phyloP scores from a whole-genome alignment of 2,329 filamentous ascomycete genomes.

The Pseudogymnoascus sp. region DNA sequence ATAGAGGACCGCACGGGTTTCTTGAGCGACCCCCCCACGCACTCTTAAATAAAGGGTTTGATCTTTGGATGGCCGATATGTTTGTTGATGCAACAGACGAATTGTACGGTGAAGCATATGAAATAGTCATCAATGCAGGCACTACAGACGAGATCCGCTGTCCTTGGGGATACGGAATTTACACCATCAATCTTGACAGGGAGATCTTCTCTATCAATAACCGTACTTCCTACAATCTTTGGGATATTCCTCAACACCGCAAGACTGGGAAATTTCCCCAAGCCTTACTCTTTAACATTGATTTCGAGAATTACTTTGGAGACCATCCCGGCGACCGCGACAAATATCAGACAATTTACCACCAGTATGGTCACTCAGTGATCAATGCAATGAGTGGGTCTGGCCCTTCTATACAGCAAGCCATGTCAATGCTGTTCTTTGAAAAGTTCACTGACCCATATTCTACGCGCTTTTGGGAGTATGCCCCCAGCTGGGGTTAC shows the following conservation, averaged over 20 bases:
- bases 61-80: not conserved
- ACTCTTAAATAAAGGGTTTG: not conserved
- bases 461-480: not conserved
- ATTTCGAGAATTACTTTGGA: not conserved
- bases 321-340: not conserved
- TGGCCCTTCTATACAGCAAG: not conserved
- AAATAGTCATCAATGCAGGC: not conserved
- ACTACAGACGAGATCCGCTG: not conserved
- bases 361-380: not conserved
- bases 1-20: not conserved
- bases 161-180: not conserved
- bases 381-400: not conserved
- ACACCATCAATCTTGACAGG: not conserved
- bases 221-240: not conserved
- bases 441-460: not conserved
- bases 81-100: not conserved
- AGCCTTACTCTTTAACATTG: not conserved
- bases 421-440: not conserved
- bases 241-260: not conserved
- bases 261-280: not conserved
- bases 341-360: not conserved
- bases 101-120: not conserved
- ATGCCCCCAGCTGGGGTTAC: not conserved
- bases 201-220: not conserved
- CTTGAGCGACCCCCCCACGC: not conserved